These are phyloP conservation scores for Penicillium brasilianum DNA, from an alignment of 2,329 filamentous ascomycete species.

Conservation along the genomic window DNA sequence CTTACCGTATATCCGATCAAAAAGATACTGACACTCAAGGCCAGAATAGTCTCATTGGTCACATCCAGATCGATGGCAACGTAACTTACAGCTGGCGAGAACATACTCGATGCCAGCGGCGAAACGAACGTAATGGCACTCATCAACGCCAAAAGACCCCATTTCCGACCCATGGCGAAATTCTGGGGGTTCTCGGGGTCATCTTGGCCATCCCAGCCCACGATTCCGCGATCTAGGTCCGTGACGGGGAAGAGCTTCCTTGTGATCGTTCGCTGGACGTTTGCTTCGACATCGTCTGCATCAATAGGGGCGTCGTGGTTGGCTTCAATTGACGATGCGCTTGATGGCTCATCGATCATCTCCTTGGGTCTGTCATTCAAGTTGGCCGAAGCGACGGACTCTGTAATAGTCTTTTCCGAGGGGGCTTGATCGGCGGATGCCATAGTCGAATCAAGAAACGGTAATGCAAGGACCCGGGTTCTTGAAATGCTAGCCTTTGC, in stretches of 20 bases:
- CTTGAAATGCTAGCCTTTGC: neutral
- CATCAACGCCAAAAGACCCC: slow-evolving; percentile 34
- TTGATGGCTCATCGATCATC: neutral
- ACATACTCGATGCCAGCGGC: slow-evolving; percentile 42
- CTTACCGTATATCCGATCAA: slow-evolving; percentile 38
- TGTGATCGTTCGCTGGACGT: neutral
- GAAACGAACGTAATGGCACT: slow-evolving; percentile 39
- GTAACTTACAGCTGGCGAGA: slow-evolving; percentile 35
- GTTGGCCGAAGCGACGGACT: neutral
- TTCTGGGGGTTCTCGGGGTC: slow-evolving; percentile 59
- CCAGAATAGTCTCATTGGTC: slow-evolving; percentile 29
- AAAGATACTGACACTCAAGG: slow-evolving; percentile 40
- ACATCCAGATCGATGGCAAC: slow-evolving; percentile 31
- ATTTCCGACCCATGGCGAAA: slow-evolving; percentile 41
- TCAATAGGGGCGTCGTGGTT: neutral
- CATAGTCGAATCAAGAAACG: neutral
- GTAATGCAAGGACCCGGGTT: neutral
- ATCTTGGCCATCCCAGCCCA: slow-evolving; percentile 4
- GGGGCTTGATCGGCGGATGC: neutral
- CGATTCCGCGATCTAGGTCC: neutral
- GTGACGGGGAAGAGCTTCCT: neutral
- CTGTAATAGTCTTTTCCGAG: slow-evolving; percentile 1
- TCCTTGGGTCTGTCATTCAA: neutral
- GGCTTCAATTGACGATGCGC: neutral
- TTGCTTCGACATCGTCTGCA: neutral